phyloP scores from a whole-genome alignment of 202 grass and related monocot species.

The Zizania palustris region DNA sequence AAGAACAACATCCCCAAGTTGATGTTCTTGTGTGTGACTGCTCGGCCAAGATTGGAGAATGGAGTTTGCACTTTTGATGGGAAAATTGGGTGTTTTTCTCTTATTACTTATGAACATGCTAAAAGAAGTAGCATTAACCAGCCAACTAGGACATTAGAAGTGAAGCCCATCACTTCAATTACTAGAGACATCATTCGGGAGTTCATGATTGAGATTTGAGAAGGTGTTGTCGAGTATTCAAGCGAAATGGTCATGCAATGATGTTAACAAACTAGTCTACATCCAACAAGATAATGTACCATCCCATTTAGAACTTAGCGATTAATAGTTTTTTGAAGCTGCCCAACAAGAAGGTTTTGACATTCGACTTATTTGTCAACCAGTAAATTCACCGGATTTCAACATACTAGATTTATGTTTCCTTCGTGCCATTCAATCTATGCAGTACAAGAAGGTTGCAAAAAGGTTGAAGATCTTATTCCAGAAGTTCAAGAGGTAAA shows the following conservation, averaged over 20 bases:
- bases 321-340: background rate
- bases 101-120: background rate
- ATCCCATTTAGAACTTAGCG: background rate
- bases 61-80: background rate
- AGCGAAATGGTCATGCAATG: background rate
- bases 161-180: background rate
- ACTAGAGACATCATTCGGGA: background rate
- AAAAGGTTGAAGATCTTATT: background rate
- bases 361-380: background rate
- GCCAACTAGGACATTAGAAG: background rate
- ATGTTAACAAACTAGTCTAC: background rate
- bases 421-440: background rate
- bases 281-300: background rate
- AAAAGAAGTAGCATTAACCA: background rate
- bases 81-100: background rate
- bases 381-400: background rate
- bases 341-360: background rate
- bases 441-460: background rate
- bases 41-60: background rate
- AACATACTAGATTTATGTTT: background rate
- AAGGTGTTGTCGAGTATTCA: background rate
- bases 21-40: background rate
- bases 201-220: background rate
- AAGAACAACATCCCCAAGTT: background rate
- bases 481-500: background rate